Percentiles rank a stretch among this genome's conserved stretches.
These are phyloP conservation scores for Gloeopeniophorella convolvens DNA, from an alignment of 768 basidiomycete species.

Conservation along the genomic window DNA sequence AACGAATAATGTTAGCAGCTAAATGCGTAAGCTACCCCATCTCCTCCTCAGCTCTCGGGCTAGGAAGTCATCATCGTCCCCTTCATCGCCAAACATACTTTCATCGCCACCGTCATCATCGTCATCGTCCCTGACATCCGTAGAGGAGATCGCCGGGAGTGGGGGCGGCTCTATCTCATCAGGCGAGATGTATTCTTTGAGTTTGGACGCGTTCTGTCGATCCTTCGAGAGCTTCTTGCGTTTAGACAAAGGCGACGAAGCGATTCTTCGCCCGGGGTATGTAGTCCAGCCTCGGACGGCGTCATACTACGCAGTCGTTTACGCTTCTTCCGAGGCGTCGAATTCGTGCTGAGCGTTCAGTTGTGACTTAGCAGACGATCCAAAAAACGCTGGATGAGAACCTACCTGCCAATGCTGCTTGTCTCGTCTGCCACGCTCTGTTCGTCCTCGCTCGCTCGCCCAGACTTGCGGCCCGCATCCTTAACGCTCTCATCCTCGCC, in stretches of 20 bases:
- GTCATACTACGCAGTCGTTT: conserved; percentile 70
- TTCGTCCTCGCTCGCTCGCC: conserved; percentile 46
- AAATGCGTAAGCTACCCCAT: conserved; percentile 46
- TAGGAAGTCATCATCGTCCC: conserved; percentile 75
- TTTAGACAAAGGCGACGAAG: conserved; percentile 67
- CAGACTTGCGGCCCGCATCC: neutral
- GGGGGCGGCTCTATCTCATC: conserved; percentile 13
- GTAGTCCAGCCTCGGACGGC: conserved; percentile 49
- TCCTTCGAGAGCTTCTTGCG: conserved; percentile 69
- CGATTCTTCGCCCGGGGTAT: conserved; percentile 32
- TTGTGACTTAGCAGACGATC: neutral
- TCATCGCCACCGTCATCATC: conserved; percentile 44
- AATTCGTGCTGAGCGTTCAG: conserved; percentile 28
- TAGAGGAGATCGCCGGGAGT: conserved; percentile 2
- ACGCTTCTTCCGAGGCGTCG: conserved; percentile 44
- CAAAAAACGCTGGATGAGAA: conserved; percentile 1
- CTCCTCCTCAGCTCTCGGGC: conserved; percentile 70
- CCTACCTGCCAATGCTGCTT: conserved; percentile 41
- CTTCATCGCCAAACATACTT: conserved; percentile 37
- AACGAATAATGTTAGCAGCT: conserved; percentile 1
- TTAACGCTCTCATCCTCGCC: conserved; percentile 31
- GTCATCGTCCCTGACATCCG: conserved; percentile 22
- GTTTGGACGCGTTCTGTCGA: conserved; percentile 55
- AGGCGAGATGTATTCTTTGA: conserved; percentile 46
- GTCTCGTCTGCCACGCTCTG: conserved; percentile 39